These are phyloP conservation scores for Blastocystis hominis DNA, from an alignment of 352 stramenopile genomes.

Conservation along the genomic window DNA sequence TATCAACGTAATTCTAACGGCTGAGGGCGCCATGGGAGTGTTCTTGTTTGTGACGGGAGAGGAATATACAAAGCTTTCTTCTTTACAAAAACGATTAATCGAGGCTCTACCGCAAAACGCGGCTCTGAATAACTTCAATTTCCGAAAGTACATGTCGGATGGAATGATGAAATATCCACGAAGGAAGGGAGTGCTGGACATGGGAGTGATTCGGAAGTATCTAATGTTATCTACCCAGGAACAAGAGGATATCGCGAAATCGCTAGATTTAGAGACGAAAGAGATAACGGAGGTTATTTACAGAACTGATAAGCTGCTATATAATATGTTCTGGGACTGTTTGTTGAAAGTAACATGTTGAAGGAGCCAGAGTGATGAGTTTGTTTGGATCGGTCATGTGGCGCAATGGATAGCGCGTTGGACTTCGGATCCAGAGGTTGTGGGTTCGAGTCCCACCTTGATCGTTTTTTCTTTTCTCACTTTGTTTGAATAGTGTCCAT, in stretches of 20 bases:
- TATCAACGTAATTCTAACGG: neutral
- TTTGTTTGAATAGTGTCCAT: neutral
- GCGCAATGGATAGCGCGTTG: conserved; percentile 56
- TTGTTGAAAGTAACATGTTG: neutral
- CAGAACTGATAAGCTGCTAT: neutral
- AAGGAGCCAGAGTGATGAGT: neutral
- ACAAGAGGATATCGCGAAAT: conserved; percentile 11
- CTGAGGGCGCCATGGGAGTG: conserved; percentile 12
- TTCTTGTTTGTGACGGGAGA: neutral
- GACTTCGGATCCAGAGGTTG: conserved; percentile 58
- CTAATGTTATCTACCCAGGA: neutral
- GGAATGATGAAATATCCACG: neutral
- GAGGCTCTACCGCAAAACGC: conserved; percentile 32
- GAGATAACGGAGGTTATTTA: neutral
- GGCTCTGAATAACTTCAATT: conserved; percentile 25
- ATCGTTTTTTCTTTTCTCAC: conserved; percentile 48
- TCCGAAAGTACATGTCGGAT: conserved; percentile 1
- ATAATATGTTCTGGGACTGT: neutral
- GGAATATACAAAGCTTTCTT: conserved; percentile 18
- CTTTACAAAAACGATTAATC: conserved; percentile 12
- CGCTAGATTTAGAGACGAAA: neutral
- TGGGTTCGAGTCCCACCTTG: conserved; percentile 57
- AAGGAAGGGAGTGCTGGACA: conserved; percentile 41
- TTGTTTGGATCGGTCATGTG: conserved; percentile 29
- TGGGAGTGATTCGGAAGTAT: conserved; percentile 33